phyloP scores from a whole-genome alignment of 345 rosid species.

The Moricandia moricandioides region DNA sequence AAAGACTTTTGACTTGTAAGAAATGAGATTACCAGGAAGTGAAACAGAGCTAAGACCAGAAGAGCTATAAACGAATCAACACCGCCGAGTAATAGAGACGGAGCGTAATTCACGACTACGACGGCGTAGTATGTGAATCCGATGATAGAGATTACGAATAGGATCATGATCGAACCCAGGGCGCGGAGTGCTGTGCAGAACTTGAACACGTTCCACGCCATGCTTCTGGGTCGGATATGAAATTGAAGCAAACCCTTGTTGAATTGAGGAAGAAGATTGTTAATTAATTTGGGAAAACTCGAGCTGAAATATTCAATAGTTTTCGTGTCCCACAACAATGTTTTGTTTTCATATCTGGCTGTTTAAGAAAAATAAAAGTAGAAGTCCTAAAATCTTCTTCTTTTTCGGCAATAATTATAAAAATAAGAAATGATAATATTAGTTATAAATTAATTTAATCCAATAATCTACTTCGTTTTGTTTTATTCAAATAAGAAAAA shows the following conservation, averaged over 20 bases:
- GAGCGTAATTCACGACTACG: constrained; percentile 61
- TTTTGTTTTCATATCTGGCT: no score
- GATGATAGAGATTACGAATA: constrained; percentile 53
- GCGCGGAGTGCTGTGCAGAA: constrained; percentile 79
- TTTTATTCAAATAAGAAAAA: no score
- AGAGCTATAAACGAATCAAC: constrained; percentile 45
- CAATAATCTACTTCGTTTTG: no score
- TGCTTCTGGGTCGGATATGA: not conserved
- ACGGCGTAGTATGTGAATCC: constrained; percentile 66
- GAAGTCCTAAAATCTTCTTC: no score
- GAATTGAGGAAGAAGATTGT: not conserved
- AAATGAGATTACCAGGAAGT: constrained; percentile 49
- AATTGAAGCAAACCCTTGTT: not conserved
- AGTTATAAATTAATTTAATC: no score
- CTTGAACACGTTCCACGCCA: constrained; percentile 82
- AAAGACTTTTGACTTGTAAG: not conserved
- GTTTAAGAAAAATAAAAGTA: no score
- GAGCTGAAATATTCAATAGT: not conserved
- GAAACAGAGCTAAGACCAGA: constrained; percentile 50
- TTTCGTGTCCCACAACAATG: not conserved
- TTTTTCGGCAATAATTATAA: no score
- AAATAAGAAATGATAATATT: no score
- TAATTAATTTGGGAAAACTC: not conserved
- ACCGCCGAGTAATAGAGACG: constrained; percentile 62
- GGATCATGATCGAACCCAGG: constrained; percentile 72